Evolutionary conservation across 2,329 filamentous ascomycete genomes (phyloP), one percentile per base, ranked within the genome.

Genomic region (Onygenales sp.): DNA sequence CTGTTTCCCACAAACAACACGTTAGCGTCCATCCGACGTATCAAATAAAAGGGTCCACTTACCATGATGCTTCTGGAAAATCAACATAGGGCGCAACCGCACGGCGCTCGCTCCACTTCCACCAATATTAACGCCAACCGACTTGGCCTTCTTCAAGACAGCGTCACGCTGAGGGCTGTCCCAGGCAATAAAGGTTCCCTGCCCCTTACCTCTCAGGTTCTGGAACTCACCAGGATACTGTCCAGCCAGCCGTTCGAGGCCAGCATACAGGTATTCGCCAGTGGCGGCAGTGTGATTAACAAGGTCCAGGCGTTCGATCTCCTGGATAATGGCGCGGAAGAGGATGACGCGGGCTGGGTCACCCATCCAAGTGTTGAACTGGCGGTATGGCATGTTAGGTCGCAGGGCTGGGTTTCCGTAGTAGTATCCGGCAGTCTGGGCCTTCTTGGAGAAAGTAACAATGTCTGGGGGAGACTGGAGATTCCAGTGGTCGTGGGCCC

Each of bases 301-400:
- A n/a, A 95, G 79, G 63, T 86, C 81, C 54, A 87, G 77, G 50
- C 82, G 77, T 71, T 89, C 76, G 54, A 95, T 84, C 75, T 95
- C 89, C 55, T 87, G 73, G 66, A 92, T 81, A 73, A 95, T 95
- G 64, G 83, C 86, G 58, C 87, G 83, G 84, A 94, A 95, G 60
- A 95, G 79, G 56, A 95, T 75, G 13, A 87, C 89, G 56, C 89
- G 84, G 11, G 86, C 85, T 13, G 90, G 90, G 74, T 95, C 90
- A 64, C 90, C 90, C 86, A 95, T 94, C 90, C 90, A 95, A 48
- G 89, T 95, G 79, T 95, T 95, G 80, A 95, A 95, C 74, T 95
- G 90, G 57, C 90, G 85, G 78, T 95, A 95, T 5, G 91, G 87
- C 79, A 91, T 91, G 78, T 95, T 95, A 58, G 90, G 90, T 10